Conservation (phyloP, 495 filamentous ascomycete genomes). For the Talaromyces wortmannii region DNA sequence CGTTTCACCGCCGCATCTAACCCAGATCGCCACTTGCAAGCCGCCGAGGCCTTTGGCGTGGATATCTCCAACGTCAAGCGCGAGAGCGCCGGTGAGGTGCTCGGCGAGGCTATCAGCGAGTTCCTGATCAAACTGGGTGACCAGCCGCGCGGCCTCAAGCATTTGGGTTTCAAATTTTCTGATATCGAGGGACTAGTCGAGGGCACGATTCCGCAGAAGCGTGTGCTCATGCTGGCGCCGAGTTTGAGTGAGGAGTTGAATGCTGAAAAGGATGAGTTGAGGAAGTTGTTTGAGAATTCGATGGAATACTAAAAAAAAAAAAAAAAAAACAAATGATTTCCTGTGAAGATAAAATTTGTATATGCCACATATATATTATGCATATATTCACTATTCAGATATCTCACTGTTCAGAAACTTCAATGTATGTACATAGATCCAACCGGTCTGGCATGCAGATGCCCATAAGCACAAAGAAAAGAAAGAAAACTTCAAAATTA, state of each 20-base stretch:
- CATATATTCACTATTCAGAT: background rate
- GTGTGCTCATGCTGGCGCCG: conserved; percentile 89
- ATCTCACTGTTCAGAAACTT: too few relatives aligned
- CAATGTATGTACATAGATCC: background rate
- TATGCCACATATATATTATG: background rate
- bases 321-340: too few relatives aligned
- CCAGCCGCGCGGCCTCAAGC: conserved; percentile 81
- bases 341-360: background rate
- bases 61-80: conserved; percentile 79
- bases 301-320: conserved; percentile 43
- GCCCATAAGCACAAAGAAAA: background rate
- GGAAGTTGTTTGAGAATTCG: conserved; percentile 56
- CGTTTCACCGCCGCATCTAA: conserved; percentile 85
- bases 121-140: conserved; percentile 81
- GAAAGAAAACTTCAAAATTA: too few relatives aligned
- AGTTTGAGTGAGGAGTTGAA: conserved; percentile 59
- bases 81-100: conserved; percentile 79
- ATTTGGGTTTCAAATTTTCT: conserved; percentile 65
- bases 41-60: conserved; percentile 86
- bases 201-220: conserved; percentile 84
- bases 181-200: conserved; percentile 82
- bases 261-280: conserved; percentile 59
- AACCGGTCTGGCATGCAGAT: background rate
- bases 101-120: conserved; percentile 69
- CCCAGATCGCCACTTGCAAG: conserved; percentile 81